A percentile compares a stretch with the other conserved stretches of the same genome.
phyloP scores from a whole-genome alignment of 2,329 filamentous ascomycete genomes.

The Tolypocladium tundrense region DNA sequence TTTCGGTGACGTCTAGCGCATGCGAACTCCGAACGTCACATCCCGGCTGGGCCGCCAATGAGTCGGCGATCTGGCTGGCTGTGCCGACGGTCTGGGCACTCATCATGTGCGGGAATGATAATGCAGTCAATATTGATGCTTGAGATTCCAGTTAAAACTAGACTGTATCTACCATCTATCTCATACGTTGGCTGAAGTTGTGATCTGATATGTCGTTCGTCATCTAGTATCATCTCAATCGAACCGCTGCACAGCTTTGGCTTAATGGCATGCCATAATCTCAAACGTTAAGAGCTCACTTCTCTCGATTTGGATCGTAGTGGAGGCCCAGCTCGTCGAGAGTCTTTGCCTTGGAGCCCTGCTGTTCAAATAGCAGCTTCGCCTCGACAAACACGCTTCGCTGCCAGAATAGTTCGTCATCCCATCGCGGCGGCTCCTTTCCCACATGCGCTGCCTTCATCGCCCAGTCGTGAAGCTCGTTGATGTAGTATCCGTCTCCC shows the following conservation, averaged over 20 bases:
- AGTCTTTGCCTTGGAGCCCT: constrained; percentile 53
- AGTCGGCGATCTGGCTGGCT: no score
- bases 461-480: constrained; percentile 55
- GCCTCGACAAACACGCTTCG: constrained; percentile 58
- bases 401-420: constrained; percentile 60
- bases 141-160: background rate
- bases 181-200: background rate
- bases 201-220: background rate
- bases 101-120: background rate
- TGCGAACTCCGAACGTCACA: no score
- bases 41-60: no score
- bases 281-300: background rate
- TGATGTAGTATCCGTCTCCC: constrained; percentile 59
- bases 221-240: background rate
- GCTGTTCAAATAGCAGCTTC: constrained; percentile 59
- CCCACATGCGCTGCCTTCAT: constrained; percentile 38
- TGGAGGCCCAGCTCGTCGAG: constrained; percentile 64
- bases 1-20: no score
- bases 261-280: background rate
- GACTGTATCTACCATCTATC: background rate
- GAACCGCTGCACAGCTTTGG: background rate
- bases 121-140: background rate
- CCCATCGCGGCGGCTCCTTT: constrained; percentile 64
- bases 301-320: constrained; percentile 26
- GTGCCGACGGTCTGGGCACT: no score